phyloP scores from a whole-genome alignment of 805 yeast genomes.

The Ogataea chonburiensis region DNA sequence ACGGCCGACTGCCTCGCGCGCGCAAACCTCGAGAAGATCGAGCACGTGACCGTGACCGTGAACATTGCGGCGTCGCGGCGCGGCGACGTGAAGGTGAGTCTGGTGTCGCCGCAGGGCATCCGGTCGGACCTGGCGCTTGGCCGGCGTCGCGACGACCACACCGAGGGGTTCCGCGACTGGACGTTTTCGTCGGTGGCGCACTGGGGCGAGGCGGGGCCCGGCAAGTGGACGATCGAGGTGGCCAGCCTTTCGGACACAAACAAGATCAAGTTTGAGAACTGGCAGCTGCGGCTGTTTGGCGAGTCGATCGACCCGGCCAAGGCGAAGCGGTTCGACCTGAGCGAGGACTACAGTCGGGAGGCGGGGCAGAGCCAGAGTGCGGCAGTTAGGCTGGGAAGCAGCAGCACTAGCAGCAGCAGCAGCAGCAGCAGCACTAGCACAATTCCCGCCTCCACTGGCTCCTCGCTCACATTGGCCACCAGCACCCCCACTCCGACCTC shows the following conservation, averaged over 20 bases:
- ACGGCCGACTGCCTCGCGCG: conserved; percentile 46
- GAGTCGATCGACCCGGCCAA: conserved; percentile 63
- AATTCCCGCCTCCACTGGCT: neutral
- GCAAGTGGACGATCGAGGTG: conserved; percentile 80
- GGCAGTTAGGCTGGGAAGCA: neutral
- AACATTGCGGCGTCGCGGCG: conserved; percentile 62
- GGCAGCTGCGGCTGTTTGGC: conserved; percentile 85
- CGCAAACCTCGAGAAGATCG: conserved; percentile 68
- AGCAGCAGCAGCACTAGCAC: conserved; percentile 2
- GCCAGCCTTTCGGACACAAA: conserved; percentile 40
- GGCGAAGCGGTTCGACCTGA: conserved; percentile 55
- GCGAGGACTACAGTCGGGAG: conserved; percentile 40
- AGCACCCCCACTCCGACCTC: conserved; percentile 4
- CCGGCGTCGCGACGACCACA: conserved; percentile 56
- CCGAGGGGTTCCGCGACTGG: conserved; percentile 73
- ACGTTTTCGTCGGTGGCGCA: conserved; percentile 97
- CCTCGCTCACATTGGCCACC: neutral
- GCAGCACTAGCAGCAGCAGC: neutral
- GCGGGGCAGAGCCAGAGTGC: neutral
- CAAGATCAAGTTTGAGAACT: conserved; percentile 49
- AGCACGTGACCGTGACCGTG: conserved; percentile 83
- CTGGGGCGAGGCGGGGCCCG: conserved; percentile 85
- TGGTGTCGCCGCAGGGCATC: conserved; percentile 75
- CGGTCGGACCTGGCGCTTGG: conserved; percentile 69
- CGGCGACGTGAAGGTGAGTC: conserved; percentile 65